These are phyloP conservation scores for Ilex aquifolium DNA, from an alignment of 257 asterid species.

Conservation along the genomic window DNA sequence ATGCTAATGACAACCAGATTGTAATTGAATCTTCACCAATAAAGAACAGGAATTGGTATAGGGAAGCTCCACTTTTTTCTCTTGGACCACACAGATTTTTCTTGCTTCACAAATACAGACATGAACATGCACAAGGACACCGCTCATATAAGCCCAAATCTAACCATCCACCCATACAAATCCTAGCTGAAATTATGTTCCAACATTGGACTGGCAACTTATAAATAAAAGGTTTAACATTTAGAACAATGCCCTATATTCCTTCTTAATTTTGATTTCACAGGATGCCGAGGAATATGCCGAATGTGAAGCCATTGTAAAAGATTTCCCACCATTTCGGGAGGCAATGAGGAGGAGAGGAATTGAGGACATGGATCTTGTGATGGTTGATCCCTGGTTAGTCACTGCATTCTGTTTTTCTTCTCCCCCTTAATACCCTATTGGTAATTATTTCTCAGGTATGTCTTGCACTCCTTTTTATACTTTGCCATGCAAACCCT, in stretches of 20 bases:
- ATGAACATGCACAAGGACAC: too few species aligned
- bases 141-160: too few species aligned
- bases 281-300: constrained; percentile 30
- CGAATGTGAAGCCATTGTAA: constrained; percentile 29
- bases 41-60: too few species aligned
- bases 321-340: constrained; percentile 27
- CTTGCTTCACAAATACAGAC: too few species aligned
- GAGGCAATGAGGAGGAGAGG: constrained; percentile 32
- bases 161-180: too few species aligned
- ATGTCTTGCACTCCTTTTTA: not conserved
- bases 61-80: too few species aligned
- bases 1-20: too few species aligned
- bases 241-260: not conserved
- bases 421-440: not conserved
- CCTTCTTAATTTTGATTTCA: constrained; percentile 5
- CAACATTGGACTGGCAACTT: too few species aligned
- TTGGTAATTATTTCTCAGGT: not conserved
- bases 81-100: too few species aligned
- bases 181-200: too few species aligned
- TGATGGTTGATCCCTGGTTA: constrained; percentile 33
- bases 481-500: not conserved
- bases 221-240: too few species aligned
- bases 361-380: constrained; percentile 30
- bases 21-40: too few species aligned
- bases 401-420: not conserved